Percentiles rank a stretch among this genome's conserved stretches.
phyloP scores from a whole-genome alignment of 2,329 filamentous ascomycete species.

The Colletotrichum scovillei region DNA sequence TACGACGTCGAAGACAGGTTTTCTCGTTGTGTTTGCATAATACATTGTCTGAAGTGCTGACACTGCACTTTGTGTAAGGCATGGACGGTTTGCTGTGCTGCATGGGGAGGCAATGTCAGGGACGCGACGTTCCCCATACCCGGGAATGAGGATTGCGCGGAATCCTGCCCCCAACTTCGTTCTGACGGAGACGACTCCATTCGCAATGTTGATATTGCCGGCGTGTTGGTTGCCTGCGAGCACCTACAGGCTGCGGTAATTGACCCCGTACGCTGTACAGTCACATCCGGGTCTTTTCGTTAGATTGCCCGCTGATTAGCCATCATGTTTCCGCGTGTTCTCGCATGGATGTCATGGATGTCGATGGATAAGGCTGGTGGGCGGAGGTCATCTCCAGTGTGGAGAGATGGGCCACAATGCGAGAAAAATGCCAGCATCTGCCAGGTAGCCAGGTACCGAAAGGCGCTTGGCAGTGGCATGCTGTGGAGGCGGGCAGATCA shows the following conservation, averaged over 20 bases:
- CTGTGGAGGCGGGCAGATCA: slow-evolving; percentile 25
- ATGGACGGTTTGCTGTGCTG: not conserved
- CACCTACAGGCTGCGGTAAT: not conserved
- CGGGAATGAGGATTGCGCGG: slow-evolving; percentile 4
- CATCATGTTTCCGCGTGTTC: slow-evolving; percentile 13
- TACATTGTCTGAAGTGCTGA: not conserved
- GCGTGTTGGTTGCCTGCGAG: slow-evolving; percentile 9
- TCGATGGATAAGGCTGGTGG: slow-evolving; percentile 17
- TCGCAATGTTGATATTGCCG: not conserved
- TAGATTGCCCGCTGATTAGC: slow-evolving; percentile 3
- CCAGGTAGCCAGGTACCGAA: not conserved
- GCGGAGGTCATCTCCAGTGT: slow-evolving; percentile 1
- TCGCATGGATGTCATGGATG: slow-evolving; percentile 15
- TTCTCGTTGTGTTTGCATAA: not conserved
- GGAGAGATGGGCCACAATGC: not conserved
- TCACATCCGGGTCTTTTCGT: slow-evolving; percentile 2
- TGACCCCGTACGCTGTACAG: not conserved
- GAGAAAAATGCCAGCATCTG: not conserved
- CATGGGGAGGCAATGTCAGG: not conserved
- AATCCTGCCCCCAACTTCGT: not conserved
- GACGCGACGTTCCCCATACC: slow-evolving; percentile 5
- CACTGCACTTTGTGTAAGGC: not conserved
- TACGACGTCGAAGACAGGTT: not conserved
- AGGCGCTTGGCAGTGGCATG: slow-evolving; percentile 13
- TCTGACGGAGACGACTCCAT: slow-evolving; percentile 1